Conservation (phyloP, 768 basidiomycete species). For the Calocera viscosa region DNA sequence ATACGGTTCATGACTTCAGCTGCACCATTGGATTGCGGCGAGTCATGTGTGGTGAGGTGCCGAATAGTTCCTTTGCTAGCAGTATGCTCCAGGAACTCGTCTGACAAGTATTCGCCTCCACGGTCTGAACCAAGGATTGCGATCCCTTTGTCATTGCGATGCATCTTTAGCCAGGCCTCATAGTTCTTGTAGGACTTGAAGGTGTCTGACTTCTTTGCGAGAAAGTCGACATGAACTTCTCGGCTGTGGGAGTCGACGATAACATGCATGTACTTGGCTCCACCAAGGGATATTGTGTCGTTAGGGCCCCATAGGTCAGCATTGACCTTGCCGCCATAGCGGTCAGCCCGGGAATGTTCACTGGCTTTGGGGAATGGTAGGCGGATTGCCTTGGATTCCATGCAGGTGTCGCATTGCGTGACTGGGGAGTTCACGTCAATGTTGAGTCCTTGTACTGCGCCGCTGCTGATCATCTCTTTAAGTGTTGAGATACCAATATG, state of each 20-base stretch:
- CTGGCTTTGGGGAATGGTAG: conserved; percentile 7
- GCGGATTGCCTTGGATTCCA: conserved; percentile 10
- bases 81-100: neutral
- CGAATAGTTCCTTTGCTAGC: conserved; percentile 9
- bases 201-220: conserved; percentile 11
- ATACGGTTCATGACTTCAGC: conserved; percentile 12
- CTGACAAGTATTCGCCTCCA: conserved; percentile 15
- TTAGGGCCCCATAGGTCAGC: conserved; percentile 14
- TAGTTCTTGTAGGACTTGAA: conserved; percentile 10
- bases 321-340: conserved; percentile 8
- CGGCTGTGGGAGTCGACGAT: conserved; percentile 10
- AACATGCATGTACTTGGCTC: conserved; percentile 14
- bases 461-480: neutral
- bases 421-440: neutral
- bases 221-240: neutral
- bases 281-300: neutral
- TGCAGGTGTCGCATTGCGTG: conserved; percentile 12
- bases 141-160: conserved; percentile 3
- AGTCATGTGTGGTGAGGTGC: conserved; percentile 9
- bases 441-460: neutral
- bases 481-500: neutral
- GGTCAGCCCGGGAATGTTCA: neutral
- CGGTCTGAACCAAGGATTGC: conserved; percentile 11
- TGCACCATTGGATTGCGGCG: conserved; percentile 16
- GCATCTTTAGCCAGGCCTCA: conserved; percentile 9